Evolutionary conservation across 2,329 filamentous ascomycete genomes (phyloP), one percentile per base, ranked within the genome.

Genomic region (Verruconis gallopava): DNA sequence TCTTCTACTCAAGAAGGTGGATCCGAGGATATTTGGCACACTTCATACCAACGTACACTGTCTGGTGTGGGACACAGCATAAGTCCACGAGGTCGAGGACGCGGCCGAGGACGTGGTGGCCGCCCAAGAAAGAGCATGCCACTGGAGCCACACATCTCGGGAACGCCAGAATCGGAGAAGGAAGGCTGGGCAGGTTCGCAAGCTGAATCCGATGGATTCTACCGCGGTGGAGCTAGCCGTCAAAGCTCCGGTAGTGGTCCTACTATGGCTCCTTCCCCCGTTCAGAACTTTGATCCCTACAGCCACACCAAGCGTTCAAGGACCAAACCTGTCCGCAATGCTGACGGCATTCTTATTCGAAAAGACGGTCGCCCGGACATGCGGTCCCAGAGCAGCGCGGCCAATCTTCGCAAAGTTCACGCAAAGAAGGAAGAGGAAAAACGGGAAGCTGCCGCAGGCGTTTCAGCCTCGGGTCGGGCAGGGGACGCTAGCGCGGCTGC

Each of bases 351-450:
- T 14, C 51, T 71, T 21, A 69, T 71, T 43, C 59, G 67, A 33
- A 71, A 71, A 47, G 67, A 71, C 44, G 67, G 67, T 4, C 53
- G 64, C 9, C 67, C 67, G 4, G 67, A 71, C 44, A 69, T 68
- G 65, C 63, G 67, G 9, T 66, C 63, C 21, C 65, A 69, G n/a
- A 67, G 63, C 46, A 67, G 64, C 11, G 66, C 67, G n/a, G 66
- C 66, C 37, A 70, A 70, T 45, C 51, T 70, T 12, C 60, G 67
- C 30, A 69, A 69, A 47, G 67, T 69, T 3, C 66, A 69, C 48
- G 65, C 66, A 18, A 61, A 65, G 44, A 69, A 68, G 42, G 66
- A 69, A 41, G 34, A 50, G 44, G 54, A 55, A 30, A 42, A 30
- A 33, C 33, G 41, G 20, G 17, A 21, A 35, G 41, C 22, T 5